phyloP scores from a whole-genome alignment of 768 basidiomycete species.

The Gloeopeniophorella convolvens region DNA sequence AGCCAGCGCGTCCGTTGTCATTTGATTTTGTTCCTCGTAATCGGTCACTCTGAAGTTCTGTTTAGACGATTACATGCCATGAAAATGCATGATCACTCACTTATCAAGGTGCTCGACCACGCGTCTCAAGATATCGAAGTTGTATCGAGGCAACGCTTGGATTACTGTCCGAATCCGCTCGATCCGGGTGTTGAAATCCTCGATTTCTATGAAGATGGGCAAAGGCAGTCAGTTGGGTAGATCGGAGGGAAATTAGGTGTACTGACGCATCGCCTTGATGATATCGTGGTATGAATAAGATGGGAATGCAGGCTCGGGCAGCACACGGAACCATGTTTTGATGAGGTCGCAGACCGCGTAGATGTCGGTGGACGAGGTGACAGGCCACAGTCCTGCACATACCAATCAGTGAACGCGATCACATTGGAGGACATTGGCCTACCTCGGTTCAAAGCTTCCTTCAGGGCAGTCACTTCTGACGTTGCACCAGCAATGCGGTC shows the following conservation, averaged over 20 bases:
- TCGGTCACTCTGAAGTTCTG: constrained; percentile 61
- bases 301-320: constrained; percentile 79
- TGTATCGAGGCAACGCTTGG: constrained; percentile 59
- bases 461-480: constrained; percentile 60
- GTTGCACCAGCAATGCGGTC: constrained; percentile 81
- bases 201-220: constrained; percentile 41
- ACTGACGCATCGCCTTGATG: constrained; percentile 62
- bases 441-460: constrained; percentile 73
- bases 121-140: constrained; percentile 75
- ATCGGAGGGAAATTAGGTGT: neutral
- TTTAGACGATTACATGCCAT: neutral
- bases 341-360: constrained; percentile 79
- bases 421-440: constrained; percentile 5
- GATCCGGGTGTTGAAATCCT: constrained; percentile 63
- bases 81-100: constrained; percentile 30
- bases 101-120: constrained; percentile 80
- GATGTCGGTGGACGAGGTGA: constrained; percentile 58
- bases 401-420: neutral
- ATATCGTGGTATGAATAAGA: constrained; percentile 58
- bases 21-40: constrained; percentile 83
- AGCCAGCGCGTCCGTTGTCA: constrained; percentile 80
- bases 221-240: neutral
- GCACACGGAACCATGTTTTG: constrained; percentile 79
- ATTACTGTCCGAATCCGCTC: constrained; percentile 59
- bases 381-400: constrained; percentile 50